Percentiles rank a stretch among this genome's conserved stretches.
These are phyloP conservation scores for Raphanus hybrid DNA, from an alignment of 441 rosid genomes.

Conservation along the genomic window DNA sequence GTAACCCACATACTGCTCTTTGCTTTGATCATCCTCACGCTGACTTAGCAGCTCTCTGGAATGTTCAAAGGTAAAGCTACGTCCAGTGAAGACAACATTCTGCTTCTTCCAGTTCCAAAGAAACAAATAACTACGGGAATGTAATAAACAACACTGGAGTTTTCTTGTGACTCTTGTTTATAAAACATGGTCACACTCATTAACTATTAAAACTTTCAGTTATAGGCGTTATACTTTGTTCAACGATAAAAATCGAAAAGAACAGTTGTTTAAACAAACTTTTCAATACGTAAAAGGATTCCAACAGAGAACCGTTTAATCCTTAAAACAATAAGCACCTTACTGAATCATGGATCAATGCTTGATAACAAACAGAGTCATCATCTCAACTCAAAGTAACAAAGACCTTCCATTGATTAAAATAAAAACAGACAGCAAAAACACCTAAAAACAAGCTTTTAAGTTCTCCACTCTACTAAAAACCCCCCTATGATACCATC, in stretches of 20 bases:
- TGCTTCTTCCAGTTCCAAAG: too few relatives aligned
- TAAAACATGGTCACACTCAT: too few relatives aligned
- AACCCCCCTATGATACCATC: not conserved
- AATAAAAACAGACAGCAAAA: slow-evolving; percentile 1
- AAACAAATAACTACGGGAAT: too few relatives aligned
- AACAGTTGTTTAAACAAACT: not conserved
- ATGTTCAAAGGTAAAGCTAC: too few relatives aligned
- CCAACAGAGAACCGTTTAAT: slow-evolving; percentile 12
- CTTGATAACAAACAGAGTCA: not conserved
- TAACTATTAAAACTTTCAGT: too few relatives aligned
- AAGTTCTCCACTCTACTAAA: slow-evolving; percentile 26
- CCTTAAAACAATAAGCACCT: not conserved
- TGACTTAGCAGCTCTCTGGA: too few relatives aligned
- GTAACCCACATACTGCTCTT: too few relatives aligned
- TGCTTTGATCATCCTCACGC: too few relatives aligned
- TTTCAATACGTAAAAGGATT: not conserved
- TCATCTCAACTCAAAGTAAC: slow-evolving; percentile 35
- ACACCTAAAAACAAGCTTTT: slow-evolving; percentile 22
- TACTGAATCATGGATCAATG: slow-evolving; percentile 11
- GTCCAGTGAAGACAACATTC: too few relatives aligned
- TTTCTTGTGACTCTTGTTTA: too few relatives aligned
- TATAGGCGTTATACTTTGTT: too few relatives aligned
- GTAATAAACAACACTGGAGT: too few relatives aligned
- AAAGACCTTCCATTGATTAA: slow-evolving; percentile 27
- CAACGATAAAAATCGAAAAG: not conserved